Evolutionary conservation across 116 monocot genomes (phyloP), one percentile per base, ranked within the genome.

Genomic region (Posidonia oceanica): DNA sequence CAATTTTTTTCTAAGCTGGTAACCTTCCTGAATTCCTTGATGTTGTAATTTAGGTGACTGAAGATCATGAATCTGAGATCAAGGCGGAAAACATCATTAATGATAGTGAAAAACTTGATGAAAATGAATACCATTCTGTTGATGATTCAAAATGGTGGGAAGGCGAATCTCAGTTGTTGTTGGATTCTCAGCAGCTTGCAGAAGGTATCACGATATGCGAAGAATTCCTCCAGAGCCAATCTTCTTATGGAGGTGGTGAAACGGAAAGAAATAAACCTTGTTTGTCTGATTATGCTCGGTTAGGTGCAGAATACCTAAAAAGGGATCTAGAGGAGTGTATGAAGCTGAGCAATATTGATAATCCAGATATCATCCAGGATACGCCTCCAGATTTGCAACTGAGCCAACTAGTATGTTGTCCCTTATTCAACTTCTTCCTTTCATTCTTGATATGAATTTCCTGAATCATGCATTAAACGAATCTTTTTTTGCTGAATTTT

Each of bases 171-270:
- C 89, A 89, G 20, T 91, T 75, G 65, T 56, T 91, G 8, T 68
- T 89, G 69, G 84, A 97, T 74, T 89, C 97, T 77, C 92, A 97
- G 79, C 87, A 97, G 75, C 78, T 97, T 57, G 97, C 89, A 52
- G 89, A 88, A 56, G 87, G 85, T 29, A 78, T 96, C 20, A 86
- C 91, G 36, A 52, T 91, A 39, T 89, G 88, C 61, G 91, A 91
- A 5, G 96, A 96, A 80, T 91, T 96, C 29, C 89, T 96, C 63
- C 84, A 80, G 42, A 96, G 89, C 73, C 91, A 96, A 73, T 74
- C 84, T 62, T 86, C 87, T 41, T 83, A 81, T 76, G 87, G 83
- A 29, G 91, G 65, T 59, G 87, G 78, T n/a, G 78, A 80, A 65
- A 58, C 64, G 36, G 80, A 83, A 59, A 42, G 54, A n/a, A 68